Evolutionary conservation across 345 rosid genomes (phyloP), one percentile per base, ranked within the genome.

Genomic region (Rhodomyrtus tomentosa): DNA sequence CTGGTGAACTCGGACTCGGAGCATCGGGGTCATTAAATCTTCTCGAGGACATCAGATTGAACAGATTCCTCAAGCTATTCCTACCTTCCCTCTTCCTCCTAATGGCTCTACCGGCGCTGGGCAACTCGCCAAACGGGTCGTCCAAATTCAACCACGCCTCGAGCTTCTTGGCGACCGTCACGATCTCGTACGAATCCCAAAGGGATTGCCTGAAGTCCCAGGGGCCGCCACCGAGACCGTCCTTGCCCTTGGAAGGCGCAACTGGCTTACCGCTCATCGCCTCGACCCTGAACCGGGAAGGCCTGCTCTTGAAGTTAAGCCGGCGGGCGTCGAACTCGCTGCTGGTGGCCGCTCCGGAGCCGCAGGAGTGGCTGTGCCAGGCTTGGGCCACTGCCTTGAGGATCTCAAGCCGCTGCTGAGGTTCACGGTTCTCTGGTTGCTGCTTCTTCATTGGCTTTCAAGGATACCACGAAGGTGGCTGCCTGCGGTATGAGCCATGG

Each of bases 381-480:
- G 98, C 98, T 52, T 95, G 99, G 5, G 98, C 99, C 42, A 90
- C 98, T 1, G 98, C 96, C 87, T 95, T 95, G 89, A 90, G 92
- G 87, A 97, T 86, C 88, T 97, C 96, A 32, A 92, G 84, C 27
- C 91, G 89, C 25, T 86, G 80, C 24, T 54, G 89, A 83, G 91
- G 93, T 85, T 89, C 94, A 87, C 90, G 91, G 88, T 88, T 85
- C 55, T 84, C 85, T 82, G 72, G 53, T 85, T 25, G 52, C 85
- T 81, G 83, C 54, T 76, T 52, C 54, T 87, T 86, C 83, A 52
- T 29, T 36, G 24, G 50, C 82, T 12, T 24, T 80, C 82, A 80
- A 50, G 36, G 82, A 24, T 12, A 50, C 53, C 79, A 36, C 36
- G 79, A 68, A 21, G 45, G 22, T 32, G 79, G 79, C 79, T 68